Conservation (phyloP, 148 eudicot species). For the Polygonum maritimum region DNA sequence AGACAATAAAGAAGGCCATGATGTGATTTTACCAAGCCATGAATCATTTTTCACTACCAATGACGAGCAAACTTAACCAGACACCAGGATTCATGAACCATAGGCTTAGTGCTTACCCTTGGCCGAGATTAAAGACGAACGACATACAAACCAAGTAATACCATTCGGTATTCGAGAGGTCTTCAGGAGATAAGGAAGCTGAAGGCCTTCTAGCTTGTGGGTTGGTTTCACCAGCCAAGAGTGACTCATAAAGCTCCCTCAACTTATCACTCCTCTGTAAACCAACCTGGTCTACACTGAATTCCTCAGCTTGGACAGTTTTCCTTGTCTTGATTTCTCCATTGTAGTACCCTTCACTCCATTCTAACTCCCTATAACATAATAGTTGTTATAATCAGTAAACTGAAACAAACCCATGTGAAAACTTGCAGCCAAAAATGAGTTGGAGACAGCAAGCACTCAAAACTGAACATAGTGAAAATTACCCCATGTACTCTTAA, state of each 20-base stretch:
- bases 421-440: not conserved
- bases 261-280: slow-evolving; percentile 64
- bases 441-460: not conserved
- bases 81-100: not conserved
- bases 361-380: slow-evolving; percentile 37
- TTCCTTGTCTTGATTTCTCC: slow-evolving; percentile 75
- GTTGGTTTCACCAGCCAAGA: slow-evolving; percentile 30
- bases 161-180: slow-evolving; percentile 65
- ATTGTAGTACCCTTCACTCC: slow-evolving; percentile 77
- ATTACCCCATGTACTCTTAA: not conserved
- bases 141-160: slow-evolving; percentile 77
- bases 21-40: not conserved
- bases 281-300: slow-evolving; percentile 33
- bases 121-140: slow-evolving; percentile 33
- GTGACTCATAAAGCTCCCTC: slow-evolving; percentile 51
- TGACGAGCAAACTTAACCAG: not conserved
- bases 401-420: not conserved
- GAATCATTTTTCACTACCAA: not conserved
- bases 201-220: slow-evolving; percentile 58
- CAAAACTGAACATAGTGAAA: not conserved
- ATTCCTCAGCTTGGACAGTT: slow-evolving; percentile 46
- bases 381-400: not conserved
- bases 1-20: too few relatives aligned
- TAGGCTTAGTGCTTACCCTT: slow-evolving; percentile 34
- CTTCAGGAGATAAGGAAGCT: slow-evolving; percentile 71